Percentiles rank a stretch among this genome's conserved stretches.
Evolutionary conservation across 1,284 basidiomycete species (phyloP).

Genomic region (Sporisorium graminicola): DNA sequence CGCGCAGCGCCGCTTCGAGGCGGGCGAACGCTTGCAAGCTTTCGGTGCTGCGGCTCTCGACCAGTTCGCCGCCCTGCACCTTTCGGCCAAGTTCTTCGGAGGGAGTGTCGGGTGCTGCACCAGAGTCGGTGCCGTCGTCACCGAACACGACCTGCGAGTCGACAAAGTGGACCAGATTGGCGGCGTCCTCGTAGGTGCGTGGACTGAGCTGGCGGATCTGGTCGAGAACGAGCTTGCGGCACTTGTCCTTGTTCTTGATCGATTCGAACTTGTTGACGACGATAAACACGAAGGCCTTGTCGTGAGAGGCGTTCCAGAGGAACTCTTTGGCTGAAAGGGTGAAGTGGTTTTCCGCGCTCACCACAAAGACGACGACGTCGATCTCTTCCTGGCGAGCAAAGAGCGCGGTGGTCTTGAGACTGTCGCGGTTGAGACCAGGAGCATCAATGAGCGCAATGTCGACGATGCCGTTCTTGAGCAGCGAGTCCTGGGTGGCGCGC

Average conservation of each 20-base stretch:
- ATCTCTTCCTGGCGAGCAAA: constrained; percentile 98
- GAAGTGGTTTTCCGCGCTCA: constrained; percentile 98
- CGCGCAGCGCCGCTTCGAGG: constrained; percentile 90
- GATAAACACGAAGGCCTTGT: constrained; percentile 98
- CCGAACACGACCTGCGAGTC: constrained; percentile 76
- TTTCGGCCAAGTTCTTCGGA: constrained; percentile 46
- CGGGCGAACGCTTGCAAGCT: constrained; percentile 77
- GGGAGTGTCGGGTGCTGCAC: constrained; percentile 50
- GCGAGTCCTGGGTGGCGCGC: constrained; percentile 53
- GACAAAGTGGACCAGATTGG: constrained; percentile 97
- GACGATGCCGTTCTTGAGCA: constrained; percentile 88
- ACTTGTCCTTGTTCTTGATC: constrained; percentile 95
- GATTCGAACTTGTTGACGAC: constrained; percentile 99
- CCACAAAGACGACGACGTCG: constrained; percentile 98
- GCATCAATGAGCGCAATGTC: constrained; percentile 99
- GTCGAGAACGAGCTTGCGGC: constrained; percentile 87
- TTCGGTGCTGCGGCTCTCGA: constrained; percentile 23
- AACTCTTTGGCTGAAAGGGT: constrained; percentile 96
- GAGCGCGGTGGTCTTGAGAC: constrained; percentile 92
- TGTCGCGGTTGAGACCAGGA: constrained; percentile 96
- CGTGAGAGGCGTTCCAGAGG: constrained; percentile 89
- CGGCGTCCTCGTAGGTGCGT: constrained; percentile 87
- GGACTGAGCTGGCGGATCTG: constrained; percentile 95
- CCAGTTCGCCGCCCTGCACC: constrained; percentile 30
- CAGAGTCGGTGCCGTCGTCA: constrained; percentile 23